These are phyloP conservation scores for Trematosphaeria pertusa DNA, from an alignment of 2,329 filamentous ascomycete species.

Conservation along the genomic window DNA sequence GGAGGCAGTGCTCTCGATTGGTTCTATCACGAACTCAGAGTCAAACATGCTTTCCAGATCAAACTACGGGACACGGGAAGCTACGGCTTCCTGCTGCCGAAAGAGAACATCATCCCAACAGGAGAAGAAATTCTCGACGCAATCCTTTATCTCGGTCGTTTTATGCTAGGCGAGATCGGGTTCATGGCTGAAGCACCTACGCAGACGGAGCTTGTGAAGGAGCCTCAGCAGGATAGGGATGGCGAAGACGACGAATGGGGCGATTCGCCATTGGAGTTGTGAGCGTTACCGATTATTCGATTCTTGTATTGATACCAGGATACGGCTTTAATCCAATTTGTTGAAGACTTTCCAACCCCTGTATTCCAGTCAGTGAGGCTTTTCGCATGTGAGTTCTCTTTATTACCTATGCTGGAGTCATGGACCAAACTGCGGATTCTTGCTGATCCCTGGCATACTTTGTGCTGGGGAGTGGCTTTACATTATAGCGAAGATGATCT, in stretches of 20 bases:
- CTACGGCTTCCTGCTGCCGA: conserved; percentile 91
- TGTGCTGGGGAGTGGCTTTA: no score
- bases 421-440: no score
- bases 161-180: conserved; percentile 63
- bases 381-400: no score
- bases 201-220: not conserved
- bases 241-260: not conserved
- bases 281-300: not conserved
- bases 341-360: no score
- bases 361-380: no score
- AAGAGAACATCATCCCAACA: conserved; percentile 84
- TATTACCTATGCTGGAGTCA: no score
- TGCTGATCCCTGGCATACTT: no score
- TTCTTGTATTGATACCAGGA: conserved; percentile 14
- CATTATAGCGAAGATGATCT: no score
- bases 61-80: conserved; percentile 92
- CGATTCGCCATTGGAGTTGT: conserved; percentile 10
- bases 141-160: conserved; percentile 83
- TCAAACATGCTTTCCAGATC: conserved; percentile 89
- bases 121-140: conserved; percentile 88
- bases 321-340: no score
- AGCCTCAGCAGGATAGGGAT: conserved; percentile 5
- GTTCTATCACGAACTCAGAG: conserved; percentile 88
- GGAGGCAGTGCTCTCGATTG: conserved; percentile 92
- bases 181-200: conserved; percentile 18